A percentile compares a stretch with the other conserved stretches of the same genome.
These are phyloP conservation scores for Monosporascus cannonballus DNA, from an alignment of 2,329 filamentous ascomycete species.

Conservation along the genomic window DNA sequence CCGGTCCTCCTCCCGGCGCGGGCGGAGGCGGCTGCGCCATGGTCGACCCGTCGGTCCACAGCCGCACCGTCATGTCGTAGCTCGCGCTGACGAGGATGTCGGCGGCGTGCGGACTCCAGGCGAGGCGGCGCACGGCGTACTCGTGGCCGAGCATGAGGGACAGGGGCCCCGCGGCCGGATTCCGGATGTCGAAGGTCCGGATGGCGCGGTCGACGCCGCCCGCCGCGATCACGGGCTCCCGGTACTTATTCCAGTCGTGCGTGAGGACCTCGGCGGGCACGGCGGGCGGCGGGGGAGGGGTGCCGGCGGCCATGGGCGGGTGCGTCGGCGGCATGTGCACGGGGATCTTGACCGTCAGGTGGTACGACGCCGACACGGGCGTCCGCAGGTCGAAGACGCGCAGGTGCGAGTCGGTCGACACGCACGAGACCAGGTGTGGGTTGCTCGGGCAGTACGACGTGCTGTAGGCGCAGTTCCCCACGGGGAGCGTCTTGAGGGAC, in stretches of 20 bases:
- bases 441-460: conserved; percentile 87
- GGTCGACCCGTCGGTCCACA: conserved; percentile 74
- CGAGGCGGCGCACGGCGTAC: conserved; percentile 78
- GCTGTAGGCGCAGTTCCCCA: conserved; percentile 91
- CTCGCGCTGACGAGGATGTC: conserved; percentile 83
- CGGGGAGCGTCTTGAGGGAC: conserved; percentile 79
- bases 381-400: conserved; percentile 89
- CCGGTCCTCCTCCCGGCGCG: conserved; percentile 2
- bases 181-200: conserved; percentile 84
- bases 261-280: conserved; percentile 81
- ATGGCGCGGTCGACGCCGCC: conserved; percentile 84
- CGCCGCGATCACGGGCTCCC: conserved; percentile 75
- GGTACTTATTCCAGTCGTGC: conserved; percentile 99
- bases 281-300: conserved; percentile 30
- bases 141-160: conserved; percentile 77
- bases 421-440: conserved; percentile 77
- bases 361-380: conserved; percentile 79
- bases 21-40: conserved; percentile 17
- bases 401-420: conserved; percentile 82
- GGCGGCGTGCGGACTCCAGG: conserved; percentile 91
- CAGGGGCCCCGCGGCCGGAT: conserved; percentile 64
- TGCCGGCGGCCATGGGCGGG: conserved; percentile 33
- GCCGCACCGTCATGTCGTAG: conserved; percentile 95
- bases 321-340: conserved; percentile 55
- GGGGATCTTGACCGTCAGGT: conserved; percentile 75